phyloP scores from a whole-genome alignment of 164 flowering plant species.

The Houttuynia cordata region DNA sequence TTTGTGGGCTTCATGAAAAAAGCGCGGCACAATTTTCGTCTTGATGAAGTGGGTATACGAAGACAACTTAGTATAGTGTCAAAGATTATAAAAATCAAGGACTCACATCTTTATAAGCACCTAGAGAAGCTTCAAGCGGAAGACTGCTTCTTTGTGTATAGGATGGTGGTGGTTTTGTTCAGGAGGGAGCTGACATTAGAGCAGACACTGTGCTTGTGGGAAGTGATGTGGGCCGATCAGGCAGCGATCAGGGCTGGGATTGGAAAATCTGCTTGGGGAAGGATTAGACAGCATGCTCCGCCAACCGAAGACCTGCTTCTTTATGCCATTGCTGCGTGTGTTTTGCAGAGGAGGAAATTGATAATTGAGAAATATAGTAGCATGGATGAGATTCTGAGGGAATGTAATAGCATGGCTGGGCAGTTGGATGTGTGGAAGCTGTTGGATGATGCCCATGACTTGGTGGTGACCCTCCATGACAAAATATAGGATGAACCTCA shows the following conservation, averaged over 20 bases:
- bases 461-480: constrained; percentile 75
- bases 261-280: constrained; percentile 78
- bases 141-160: constrained; percentile 90
- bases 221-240: constrained; percentile 98
- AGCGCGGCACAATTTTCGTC: constrained; percentile 88
- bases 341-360: constrained; percentile 72
- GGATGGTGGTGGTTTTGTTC: constrained; percentile 96
- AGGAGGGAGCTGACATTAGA: constrained; percentile 79
- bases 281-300: constrained; percentile 73
- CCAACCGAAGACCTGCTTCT: constrained; percentile 86
- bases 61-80: constrained; percentile 75
- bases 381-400: constrained; percentile 91
- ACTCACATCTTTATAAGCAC: constrained; percentile 81
- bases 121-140: constrained; percentile 80
- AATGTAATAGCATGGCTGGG: constrained; percentile 91
- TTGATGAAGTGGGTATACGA: constrained; percentile 81
- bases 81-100: constrained; percentile 77
- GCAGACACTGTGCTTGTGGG: constrained; percentile 90
- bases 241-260: constrained; percentile 86
- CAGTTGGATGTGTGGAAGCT: constrained; percentile 94
- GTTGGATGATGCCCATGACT: constrained; percentile 77
- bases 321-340: constrained; percentile 91
- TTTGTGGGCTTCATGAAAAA: constrained; percentile 92
- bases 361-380: constrained; percentile 78
- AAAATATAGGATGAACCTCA: constrained; percentile 29